Evolutionary conservation across 352 stramenopile species (phyloP), one percentile per base, ranked within the genome.

Genomic region (Halophytophthora batemanensis): DNA sequence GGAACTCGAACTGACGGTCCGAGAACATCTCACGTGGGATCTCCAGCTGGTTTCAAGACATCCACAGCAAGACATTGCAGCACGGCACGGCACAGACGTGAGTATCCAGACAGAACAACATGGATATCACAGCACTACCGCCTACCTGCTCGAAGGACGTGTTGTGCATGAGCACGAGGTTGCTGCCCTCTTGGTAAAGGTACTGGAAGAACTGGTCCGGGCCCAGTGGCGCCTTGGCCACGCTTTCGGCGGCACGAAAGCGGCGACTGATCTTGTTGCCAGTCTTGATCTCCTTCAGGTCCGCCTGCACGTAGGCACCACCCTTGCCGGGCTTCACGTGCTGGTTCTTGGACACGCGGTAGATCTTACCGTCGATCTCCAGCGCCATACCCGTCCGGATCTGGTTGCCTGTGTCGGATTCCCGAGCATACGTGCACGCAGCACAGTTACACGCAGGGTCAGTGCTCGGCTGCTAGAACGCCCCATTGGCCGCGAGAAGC

Each of bases 261-360:
- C 84, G 84, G 23, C 75, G 73, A 58, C 86, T 94, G 39, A 79
- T 90, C 67, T 88, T 93, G 67, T 64, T 73, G 50, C 84, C 84
- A 0, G 82, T 92, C 72, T 90, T 92, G 48, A 93, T 90, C 59
- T 94, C 84, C 60, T 90, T 92, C 17, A 94, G 59, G 43, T 94
- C 84, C 2, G 69, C 79, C 76, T 93, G 29, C 19, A 89, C 76
- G 50, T 93, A 94, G 1, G 84, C 84, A 42, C 80, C 84, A 2
- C 84, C 84, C 42, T 94, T 94, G 33, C 84, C 84, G 3, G 84
- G 84, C 56, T 94, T 94, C 21, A 93, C 82, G 48, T 89, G 75
- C 63, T 94, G 82, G 53, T 65, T 87, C 66, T 94, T 94, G 50
- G 69, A 76, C 38, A 92, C 82, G 48, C 82, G 82, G 59, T 90